Conservation (phyloP, 176 grass and related monocot species). For the Aegilops umbellulata region DNA sequence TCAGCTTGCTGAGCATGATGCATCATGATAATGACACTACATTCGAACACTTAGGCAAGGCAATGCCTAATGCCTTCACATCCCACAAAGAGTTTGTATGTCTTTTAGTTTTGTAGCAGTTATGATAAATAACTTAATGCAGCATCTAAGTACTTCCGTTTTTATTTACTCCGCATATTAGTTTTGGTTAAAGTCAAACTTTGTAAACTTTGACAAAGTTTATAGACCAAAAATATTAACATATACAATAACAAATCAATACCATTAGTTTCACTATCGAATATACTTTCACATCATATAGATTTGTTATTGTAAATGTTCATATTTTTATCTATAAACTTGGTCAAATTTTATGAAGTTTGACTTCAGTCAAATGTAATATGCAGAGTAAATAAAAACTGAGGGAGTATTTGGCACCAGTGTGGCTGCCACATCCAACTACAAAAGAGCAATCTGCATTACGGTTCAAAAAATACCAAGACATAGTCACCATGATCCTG, state of each 20-base stretch:
- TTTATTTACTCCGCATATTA: too few species aligned
- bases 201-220: too few species aligned
- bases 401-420: background rate
- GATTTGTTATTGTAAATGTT: too few species aligned
- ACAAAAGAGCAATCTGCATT: background rate
- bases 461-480: background rate
- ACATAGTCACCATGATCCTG: background rate
- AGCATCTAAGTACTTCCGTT: background rate
- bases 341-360: too few species aligned
- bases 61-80: background rate
- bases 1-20: slow-evolving; percentile 1
- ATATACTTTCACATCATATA: too few species aligned
- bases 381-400: too few species aligned
- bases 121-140: background rate
- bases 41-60: background rate
- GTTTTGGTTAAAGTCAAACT: too few species aligned
- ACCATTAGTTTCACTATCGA: too few species aligned
- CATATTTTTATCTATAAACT: too few species aligned
- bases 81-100: background rate
- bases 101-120: background rate
- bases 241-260: too few species aligned
- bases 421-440: background rate
- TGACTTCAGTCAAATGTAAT: too few species aligned
- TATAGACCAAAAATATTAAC: too few species aligned
- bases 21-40: background rate